phyloP scores from a whole-genome alignment of 805 yeast genomes.

The Lachancea sp. region DNA sequence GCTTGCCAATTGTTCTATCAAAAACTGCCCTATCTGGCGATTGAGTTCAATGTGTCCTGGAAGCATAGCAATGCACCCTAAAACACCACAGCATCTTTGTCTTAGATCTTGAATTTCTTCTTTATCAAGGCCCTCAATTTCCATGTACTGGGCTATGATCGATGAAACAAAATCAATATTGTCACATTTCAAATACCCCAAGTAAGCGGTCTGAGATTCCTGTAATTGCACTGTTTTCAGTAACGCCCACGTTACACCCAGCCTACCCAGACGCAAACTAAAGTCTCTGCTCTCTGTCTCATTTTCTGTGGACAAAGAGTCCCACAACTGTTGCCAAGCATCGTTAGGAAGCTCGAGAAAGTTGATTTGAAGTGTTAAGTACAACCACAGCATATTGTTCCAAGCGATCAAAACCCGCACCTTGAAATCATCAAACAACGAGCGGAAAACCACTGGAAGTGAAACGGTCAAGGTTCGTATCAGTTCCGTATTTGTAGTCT shows the following conservation, averaged over 20 bases:
- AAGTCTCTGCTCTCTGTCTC: slow-evolving; percentile 18
- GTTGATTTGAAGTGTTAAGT: slow-evolving; percentile 21
- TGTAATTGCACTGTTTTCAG: slow-evolving; percentile 24
- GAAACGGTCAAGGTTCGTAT: slow-evolving; percentile 15
- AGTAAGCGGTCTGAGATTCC: slow-evolving; percentile 9
- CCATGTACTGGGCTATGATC: slow-evolving; percentile 18
- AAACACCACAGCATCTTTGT: slow-evolving; percentile 40
- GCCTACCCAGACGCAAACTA: slow-evolving; percentile 31
- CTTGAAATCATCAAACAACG: slow-evolving; percentile 43
- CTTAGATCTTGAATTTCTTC: slow-evolving; percentile 35
- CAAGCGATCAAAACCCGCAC: slow-evolving; percentile 57
- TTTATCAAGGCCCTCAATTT: slow-evolving; percentile 15
- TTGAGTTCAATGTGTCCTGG: slow-evolving; percentile 43
- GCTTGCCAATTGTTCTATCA: slow-evolving; percentile 30
- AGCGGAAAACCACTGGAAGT: slow-evolving; percentile 35
- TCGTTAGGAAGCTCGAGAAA: slow-evolving; percentile 19
- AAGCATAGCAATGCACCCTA: slow-evolving; percentile 44
- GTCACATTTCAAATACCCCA: slow-evolving; percentile 17
- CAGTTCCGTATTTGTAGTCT: slow-evolving; percentile 13
- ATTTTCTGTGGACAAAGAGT: slow-evolving; percentile 9
- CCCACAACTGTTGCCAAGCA: slow-evolving; percentile 16
- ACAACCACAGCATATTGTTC: slow-evolving; percentile 62
- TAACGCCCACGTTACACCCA: slow-evolving; percentile 43
- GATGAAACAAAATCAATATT: slow-evolving; percentile 26
- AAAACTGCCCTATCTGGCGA: slow-evolving; percentile 39